Conservation (phyloP, 2,329 filamentous ascomycete genomes). For the Geosmithia flava region DNA sequence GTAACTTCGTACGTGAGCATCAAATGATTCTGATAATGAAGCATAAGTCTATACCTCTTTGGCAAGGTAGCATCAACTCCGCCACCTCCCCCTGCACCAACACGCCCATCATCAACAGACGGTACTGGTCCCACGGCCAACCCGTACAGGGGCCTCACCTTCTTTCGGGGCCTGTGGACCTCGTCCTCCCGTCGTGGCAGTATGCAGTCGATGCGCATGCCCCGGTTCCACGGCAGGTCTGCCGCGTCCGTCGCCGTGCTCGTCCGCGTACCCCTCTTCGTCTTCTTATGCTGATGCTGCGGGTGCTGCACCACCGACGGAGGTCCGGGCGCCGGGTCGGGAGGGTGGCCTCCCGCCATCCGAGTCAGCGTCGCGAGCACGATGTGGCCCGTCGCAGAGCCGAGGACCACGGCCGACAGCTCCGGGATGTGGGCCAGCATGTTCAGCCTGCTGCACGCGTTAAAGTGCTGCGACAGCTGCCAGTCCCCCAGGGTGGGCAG, state of each 20-base stretch:
- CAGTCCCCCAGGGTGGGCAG: constrained; percentile 11
- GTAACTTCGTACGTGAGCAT: constrained; percentile 58
- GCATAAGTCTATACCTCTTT: constrained; percentile 52
- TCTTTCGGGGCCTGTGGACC: constrained; percentile 21
- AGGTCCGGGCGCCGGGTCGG: too few species aligned
- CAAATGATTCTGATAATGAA: constrained; percentile 60
- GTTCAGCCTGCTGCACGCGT: constrained; percentile 31
- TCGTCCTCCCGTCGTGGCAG: constrained; percentile 33
- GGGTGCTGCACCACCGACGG: too few species aligned
- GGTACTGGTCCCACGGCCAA: constrained; percentile 56
- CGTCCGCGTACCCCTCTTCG: too few species aligned
- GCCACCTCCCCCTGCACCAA: constrained; percentile 8
- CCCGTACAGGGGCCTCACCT: constrained; percentile 44
- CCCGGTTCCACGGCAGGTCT: constrained; percentile 23
- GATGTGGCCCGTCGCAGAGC: constrained; percentile 53
- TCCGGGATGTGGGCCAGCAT: constrained; percentile 55
- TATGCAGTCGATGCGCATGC: constrained; percentile 41
- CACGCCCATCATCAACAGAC: constrained; percentile 17
- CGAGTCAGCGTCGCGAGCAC: constrained; percentile 45
- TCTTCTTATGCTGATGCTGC: too few species aligned
- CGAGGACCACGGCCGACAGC: constrained; percentile 56
- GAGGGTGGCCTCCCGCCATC: too few species aligned
- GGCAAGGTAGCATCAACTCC: constrained; percentile 11
- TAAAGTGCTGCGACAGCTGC: constrained; percentile 13
- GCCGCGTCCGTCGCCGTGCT: too few species aligned